Evolutionary conservation across 2,329 filamentous ascomycete species (phyloP).

Genomic region (Thelonectria blattea): DNA sequence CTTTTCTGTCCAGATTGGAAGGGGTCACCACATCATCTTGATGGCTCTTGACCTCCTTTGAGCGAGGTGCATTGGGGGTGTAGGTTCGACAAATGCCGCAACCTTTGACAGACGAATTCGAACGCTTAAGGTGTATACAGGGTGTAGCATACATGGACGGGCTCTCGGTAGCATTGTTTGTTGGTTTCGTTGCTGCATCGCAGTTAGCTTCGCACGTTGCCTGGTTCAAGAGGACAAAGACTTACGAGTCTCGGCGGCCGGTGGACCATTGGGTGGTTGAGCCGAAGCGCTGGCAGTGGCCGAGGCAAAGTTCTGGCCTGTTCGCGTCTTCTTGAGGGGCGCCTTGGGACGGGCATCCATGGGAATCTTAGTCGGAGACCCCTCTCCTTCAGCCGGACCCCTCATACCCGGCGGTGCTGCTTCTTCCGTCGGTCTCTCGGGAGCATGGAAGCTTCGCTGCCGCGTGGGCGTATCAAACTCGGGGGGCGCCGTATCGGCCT

Average conservation of each 20-base stretch:
- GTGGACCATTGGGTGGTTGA: constrained; percentile 20
- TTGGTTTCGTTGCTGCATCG: constrained; percentile 22
- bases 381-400: background rate
- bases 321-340: constrained; percentile 33
- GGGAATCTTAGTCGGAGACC: constrained; percentile 23
- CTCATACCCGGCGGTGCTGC: background rate
- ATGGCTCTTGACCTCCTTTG: constrained; percentile 6
- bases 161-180: constrained; percentile 31
- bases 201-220: constrained; percentile 14
- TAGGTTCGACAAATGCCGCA: constrained; percentile 21
- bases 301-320: constrained; percentile 27
- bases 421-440: constrained; percentile 28
- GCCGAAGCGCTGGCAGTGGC: constrained; percentile 13
- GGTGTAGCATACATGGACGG: constrained; percentile 56
- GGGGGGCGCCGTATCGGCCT: constrained; percentile 34
- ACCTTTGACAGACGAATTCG: constrained; percentile 17
- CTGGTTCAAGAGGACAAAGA: background rate
- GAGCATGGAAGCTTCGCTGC: constrained; percentile 43
- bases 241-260: constrained; percentile 25
- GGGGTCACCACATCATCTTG: constrained; percentile 22
- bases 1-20: constrained; percentile 13
- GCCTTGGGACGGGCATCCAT: constrained; percentile 32
- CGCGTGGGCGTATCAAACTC: constrained; percentile 33
- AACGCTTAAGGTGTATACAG: constrained; percentile 28
- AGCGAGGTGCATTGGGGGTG: constrained; percentile 5